These are phyloP conservation scores for Pythium brassicae DNA, from an alignment of 352 stramenopile species.

Conservation along the genomic window DNA sequence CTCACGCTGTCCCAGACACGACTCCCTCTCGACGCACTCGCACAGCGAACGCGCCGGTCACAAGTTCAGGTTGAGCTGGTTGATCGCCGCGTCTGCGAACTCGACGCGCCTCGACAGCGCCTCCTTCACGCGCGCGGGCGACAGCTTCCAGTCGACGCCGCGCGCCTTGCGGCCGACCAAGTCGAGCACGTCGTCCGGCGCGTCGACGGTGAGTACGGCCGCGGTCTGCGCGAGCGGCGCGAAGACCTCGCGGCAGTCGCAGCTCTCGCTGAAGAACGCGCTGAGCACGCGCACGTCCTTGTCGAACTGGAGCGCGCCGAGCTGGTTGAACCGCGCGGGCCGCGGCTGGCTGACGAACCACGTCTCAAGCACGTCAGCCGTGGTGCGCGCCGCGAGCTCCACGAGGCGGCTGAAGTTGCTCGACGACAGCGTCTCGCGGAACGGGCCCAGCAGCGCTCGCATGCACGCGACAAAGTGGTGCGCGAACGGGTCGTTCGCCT, in stretches of 20 bases:
- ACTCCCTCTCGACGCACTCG: too few relatives aligned
- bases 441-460: slow-evolving; percentile 45
- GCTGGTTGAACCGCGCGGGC: slow-evolving; percentile 65
- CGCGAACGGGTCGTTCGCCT: slow-evolving; percentile 85
- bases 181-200: slow-evolving; percentile 68
- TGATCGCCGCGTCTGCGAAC: slow-evolving; percentile 63
- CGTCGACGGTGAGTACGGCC: slow-evolving; percentile 70
- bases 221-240: slow-evolving; percentile 58
- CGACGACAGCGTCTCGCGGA: slow-evolving; percentile 47
- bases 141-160: slow-evolving; percentile 67
- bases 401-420: slow-evolving; percentile 57
- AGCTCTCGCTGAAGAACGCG: slow-evolving; percentile 52
- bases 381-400: slow-evolving; percentile 35
- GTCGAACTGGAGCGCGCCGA: slow-evolving; percentile 82
- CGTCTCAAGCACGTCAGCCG: slow-evolving; percentile 48
- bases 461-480: slow-evolving; percentile 65
- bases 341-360: slow-evolving; percentile 46
- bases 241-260: slow-evolving; percentile 57
- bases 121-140: slow-evolving; percentile 66
- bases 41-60: too few relatives aligned
- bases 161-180: slow-evolving; percentile 59
- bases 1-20: too few relatives aligned
- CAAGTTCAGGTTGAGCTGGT: slow-evolving; percentile 45
- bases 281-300: slow-evolving; percentile 78
- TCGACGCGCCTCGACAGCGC: slow-evolving; percentile 73